These are phyloP conservation scores for Candida patagonica DNA, from an alignment of 805 yeast genomes.

Conservation along the genomic window DNA sequence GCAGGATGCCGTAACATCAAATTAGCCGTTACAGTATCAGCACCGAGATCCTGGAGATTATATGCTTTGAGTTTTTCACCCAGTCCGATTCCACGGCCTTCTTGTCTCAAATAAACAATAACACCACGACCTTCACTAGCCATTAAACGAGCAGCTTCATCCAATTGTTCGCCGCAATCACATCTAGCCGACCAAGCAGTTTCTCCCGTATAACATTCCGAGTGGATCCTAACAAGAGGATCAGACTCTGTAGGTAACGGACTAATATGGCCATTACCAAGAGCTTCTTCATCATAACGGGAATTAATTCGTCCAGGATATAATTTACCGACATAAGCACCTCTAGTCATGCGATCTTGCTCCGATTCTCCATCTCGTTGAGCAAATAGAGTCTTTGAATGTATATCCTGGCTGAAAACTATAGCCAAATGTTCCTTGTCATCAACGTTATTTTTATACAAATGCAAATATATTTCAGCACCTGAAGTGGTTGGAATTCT, in stretches of 20 bases:
- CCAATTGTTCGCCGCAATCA: slow-evolving; percentile 98
- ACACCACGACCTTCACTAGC: slow-evolving; percentile 84
- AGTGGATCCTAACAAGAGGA: slow-evolving; percentile 76
- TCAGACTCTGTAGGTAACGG: slow-evolving; percentile 14
- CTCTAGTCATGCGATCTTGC: slow-evolving; percentile 94
- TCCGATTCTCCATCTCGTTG: slow-evolving; percentile 65
- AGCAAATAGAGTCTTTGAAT: slow-evolving; percentile 64
- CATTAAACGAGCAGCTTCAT: slow-evolving; percentile 93
- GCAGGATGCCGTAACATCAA: slow-evolving; percentile 91
- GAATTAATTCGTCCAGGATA: slow-evolving; percentile 74
- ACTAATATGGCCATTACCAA: slow-evolving; percentile 13
- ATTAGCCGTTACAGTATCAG: slow-evolving; percentile 97
- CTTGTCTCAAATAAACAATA: slow-evolving; percentile 91
- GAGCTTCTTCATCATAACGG: slow-evolving; percentile 15
- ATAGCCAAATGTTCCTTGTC: slow-evolving; percentile 93
- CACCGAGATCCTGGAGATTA: slow-evolving; percentile 94
- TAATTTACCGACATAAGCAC: slow-evolving; percentile 87
- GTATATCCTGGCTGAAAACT: slow-evolving; percentile 87
- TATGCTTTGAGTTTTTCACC: slow-evolving; percentile 96
- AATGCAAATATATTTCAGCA: slow-evolving; percentile 84
- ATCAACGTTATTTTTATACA: slow-evolving; percentile 80
- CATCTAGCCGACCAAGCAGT: slow-evolving; percentile 99
- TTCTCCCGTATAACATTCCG: slow-evolving; percentile 98
- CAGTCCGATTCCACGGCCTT: slow-evolving; percentile 97
- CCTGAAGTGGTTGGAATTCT: slow-evolving; percentile 95